phyloP scores from a whole-genome alignment of 768 basidiomycete species.

The Nidula microcarpa region DNA sequence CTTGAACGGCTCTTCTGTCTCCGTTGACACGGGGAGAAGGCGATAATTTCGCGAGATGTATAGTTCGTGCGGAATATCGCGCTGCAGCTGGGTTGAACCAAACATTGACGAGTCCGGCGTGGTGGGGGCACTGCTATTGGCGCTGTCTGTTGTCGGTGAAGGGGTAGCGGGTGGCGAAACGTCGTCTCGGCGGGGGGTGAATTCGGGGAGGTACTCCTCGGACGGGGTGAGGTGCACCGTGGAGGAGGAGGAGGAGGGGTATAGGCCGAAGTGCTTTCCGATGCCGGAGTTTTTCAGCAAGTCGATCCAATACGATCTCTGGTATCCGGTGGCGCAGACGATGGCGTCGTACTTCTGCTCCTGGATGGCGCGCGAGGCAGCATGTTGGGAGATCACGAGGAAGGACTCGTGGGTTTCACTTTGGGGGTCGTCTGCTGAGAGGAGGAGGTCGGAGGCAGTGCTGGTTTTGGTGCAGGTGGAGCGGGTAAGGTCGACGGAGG shows the following conservation, averaged over 20 bases:
- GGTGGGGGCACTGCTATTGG: constrained; percentile 16
- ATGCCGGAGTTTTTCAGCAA: constrained; percentile 36
- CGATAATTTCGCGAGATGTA: constrained; percentile 40
- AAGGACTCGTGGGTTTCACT: constrained; percentile 3
- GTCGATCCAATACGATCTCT: constrained; percentile 42
- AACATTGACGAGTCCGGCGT: constrained; percentile 17
- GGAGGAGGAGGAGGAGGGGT: constrained; percentile 8
- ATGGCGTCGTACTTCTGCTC: constrained; percentile 39
- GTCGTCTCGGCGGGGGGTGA: constrained; percentile 2
- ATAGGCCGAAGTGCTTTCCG: constrained; percentile 32
- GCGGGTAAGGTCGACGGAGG: constrained; percentile 20
- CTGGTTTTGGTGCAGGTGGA: neutral
- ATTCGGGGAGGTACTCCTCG: constrained; percentile 9
- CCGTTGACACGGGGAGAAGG: constrained; percentile 23
- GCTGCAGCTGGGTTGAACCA: constrained; percentile 8
- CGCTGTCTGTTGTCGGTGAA: constrained; percentile 16
- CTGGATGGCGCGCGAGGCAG: constrained; percentile 25
- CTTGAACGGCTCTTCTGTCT: constrained; percentile 5
- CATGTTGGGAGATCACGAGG: constrained; percentile 28
- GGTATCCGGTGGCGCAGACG: constrained; percentile 53
- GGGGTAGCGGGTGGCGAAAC: constrained; percentile 5
- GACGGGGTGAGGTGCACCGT: constrained; percentile 21
- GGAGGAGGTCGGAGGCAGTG: constrained; percentile 9
- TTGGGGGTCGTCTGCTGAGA: constrained; percentile 9
- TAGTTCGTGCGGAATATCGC: constrained; percentile 13